Evolutionary conservation across 106 monocot genomes (phyloP).

Genomic region (Dioscorea alata): DNA sequence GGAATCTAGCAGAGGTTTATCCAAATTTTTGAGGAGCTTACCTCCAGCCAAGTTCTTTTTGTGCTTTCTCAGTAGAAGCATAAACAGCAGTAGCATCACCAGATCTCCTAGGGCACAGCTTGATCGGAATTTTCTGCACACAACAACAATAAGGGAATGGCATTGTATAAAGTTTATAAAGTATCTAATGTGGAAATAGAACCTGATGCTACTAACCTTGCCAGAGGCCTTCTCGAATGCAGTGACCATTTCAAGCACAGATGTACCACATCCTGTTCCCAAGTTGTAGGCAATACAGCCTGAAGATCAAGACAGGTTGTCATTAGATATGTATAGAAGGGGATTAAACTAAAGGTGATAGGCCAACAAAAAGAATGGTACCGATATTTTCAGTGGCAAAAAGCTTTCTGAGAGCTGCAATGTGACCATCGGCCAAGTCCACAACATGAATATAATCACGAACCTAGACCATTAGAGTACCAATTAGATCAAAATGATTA

Average conservation of each 20-base stretch:
- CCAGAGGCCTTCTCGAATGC: conserved; percentile 86
- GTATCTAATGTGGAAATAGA: background rate
- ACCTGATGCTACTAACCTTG: conserved; percentile 27
- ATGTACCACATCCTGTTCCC: conserved; percentile 76
- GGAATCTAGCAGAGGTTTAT: background rate
- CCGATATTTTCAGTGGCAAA: conserved; percentile 54
- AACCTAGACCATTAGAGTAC: conserved; percentile 27
- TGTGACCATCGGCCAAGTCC: conserved; percentile 83
- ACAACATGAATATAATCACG: conserved; percentile 87
- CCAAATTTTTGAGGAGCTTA: conserved; percentile 13
- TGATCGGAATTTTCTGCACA: conserved; percentile 68
- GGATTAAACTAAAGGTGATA: too few species aligned
- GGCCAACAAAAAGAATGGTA: conserved; percentile 3
- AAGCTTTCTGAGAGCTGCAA: conserved; percentile 74
- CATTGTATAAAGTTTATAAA: background rate
- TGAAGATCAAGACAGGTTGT: conserved; percentile 3
- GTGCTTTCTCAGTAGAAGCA: conserved; percentile 77
- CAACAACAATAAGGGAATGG: background rate
- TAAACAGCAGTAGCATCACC: conserved; percentile 84
- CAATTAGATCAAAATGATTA: too few species aligned
- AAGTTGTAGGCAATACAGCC: conserved; percentile 85
- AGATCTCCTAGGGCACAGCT: conserved; percentile 66
- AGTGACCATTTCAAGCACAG: conserved; percentile 81
- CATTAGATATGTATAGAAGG: too few species aligned
- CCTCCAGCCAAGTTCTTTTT: conserved; percentile 86